Evolutionary conservation across 2,329 filamentous ascomycete genomes (phyloP).

Genomic region (Dactylellina haptotyla): DNA sequence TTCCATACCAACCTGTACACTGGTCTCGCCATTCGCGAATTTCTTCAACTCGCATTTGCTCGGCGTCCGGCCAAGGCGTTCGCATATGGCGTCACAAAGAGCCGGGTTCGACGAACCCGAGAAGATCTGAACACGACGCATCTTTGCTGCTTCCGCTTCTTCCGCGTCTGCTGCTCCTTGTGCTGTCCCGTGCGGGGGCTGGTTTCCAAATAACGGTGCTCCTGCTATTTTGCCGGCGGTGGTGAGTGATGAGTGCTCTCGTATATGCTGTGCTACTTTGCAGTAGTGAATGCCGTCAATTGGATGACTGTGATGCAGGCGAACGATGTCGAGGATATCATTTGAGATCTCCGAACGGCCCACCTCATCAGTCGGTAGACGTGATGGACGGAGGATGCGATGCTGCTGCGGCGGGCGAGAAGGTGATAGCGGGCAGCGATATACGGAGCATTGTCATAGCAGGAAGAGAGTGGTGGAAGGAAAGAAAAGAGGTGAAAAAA

Average conservation of each 20-base stretch:
- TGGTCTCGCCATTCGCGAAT: constrained; percentile 76
- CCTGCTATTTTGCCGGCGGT: too few species aligned
- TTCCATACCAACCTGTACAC: constrained; percentile 70
- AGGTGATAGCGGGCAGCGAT: constrained; percentile 14
- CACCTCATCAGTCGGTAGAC: constrained; percentile 39
- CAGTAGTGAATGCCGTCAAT: constrained; percentile 28
- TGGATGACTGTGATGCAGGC: constrained; percentile 30
- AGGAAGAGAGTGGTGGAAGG: neutral
- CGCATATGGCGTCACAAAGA: constrained; percentile 73
- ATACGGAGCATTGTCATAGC: constrained; percentile 7
- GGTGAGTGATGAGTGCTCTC: too few species aligned
- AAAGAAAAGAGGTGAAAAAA: constrained; percentile 2
- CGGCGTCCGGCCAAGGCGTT: constrained; percentile 71
- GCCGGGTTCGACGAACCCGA: constrained; percentile 73
- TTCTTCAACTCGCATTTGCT: constrained; percentile 72
- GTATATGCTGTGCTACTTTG: constrained; percentile 20
- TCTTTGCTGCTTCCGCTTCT: constrained; percentile 58
- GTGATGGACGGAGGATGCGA: constrained; percentile 12
- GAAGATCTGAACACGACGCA: constrained; percentile 76
- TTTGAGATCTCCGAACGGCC: constrained; percentile 25
- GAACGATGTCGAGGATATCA: constrained; percentile 41
- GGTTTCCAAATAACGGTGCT: neutral
- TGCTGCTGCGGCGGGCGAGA: neutral
- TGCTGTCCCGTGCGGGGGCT: too few species aligned
- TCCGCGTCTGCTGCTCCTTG: neutral